These are phyloP conservation scores for Biscogniauxia marginata DNA, from an alignment of 2,329 filamentous ascomycete genomes.

Conservation along the genomic window DNA sequence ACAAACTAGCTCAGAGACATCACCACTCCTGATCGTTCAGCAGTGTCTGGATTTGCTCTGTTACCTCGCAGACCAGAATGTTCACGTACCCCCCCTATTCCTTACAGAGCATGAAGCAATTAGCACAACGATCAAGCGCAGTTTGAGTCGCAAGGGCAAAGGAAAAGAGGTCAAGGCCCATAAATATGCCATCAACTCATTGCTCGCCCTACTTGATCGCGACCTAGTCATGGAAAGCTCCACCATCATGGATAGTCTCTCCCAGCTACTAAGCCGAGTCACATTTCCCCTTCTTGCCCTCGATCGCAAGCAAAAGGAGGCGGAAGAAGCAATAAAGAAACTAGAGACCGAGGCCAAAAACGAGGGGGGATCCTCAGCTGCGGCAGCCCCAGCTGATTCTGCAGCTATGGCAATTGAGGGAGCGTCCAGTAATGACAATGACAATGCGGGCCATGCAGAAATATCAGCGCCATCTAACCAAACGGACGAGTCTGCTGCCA, in stretches of 20 bases:
- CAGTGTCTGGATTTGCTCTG: slow-evolving; percentile 87
- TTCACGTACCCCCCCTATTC: slow-evolving; percentile 87
- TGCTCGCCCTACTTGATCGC: slow-evolving; percentile 86
- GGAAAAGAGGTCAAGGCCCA: slow-evolving; percentile 78
- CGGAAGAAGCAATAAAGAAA: slow-evolving; percentile 38
- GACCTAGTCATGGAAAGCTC: slow-evolving; percentile 95
- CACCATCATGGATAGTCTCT: slow-evolving; percentile 92
- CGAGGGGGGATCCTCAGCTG: slow-evolving; percentile 14
- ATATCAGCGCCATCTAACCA: slow-evolving; percentile 21
- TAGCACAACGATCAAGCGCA: slow-evolving; percentile 72
- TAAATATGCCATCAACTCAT: slow-evolving; percentile 88
- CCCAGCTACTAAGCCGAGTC: slow-evolving; percentile 81
- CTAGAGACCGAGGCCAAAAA: slow-evolving; percentile 30
- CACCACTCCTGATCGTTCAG: slow-evolving; percentile 91
- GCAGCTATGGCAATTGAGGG: slow-evolving; percentile 8
- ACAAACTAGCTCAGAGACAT: slow-evolving; percentile 77
- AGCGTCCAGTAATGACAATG: slow-evolving; percentile 11
- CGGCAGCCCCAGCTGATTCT: slow-evolving; percentile 15
- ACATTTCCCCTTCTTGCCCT: slow-evolving; percentile 81
- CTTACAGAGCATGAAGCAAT: slow-evolving; percentile 86
- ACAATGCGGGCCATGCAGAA: slow-evolving; percentile 10
- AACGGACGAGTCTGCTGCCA: slow-evolving; percentile 16
- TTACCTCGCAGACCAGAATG: slow-evolving; percentile 80
- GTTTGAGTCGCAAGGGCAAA: slow-evolving; percentile 80
- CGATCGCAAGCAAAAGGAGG: slow-evolving; percentile 62